Percentiles rank a stretch among this genome's conserved stretches.
phyloP scores from a whole-genome alignment of 176 grass and related monocot genomes.

The Microstegium vimineum region DNA sequence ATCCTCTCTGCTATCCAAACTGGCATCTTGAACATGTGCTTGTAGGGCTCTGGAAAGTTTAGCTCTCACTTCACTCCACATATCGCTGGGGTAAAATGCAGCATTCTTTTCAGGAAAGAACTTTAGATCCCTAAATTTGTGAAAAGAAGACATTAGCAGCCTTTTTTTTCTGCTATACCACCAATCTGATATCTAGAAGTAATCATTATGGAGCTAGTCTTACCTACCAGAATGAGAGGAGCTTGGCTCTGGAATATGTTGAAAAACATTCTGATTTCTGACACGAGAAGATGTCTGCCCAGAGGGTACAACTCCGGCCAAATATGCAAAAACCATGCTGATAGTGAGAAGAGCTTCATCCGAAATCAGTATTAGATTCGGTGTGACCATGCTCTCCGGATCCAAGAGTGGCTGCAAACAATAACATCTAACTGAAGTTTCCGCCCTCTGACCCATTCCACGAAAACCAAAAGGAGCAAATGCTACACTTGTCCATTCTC shows the following conservation, averaged over 20 bases:
- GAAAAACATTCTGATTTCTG: conserved; percentile 12
- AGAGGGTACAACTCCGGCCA: conserved; percentile 78
- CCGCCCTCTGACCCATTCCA: conserved; percentile 19
- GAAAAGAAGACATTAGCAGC: neutral
- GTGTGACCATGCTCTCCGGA: conserved; percentile 42
- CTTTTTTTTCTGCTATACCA: conserved; percentile 10
- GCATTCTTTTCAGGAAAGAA: conserved; percentile 27
- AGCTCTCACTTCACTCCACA: conserved; percentile 51
- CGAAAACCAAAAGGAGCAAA: conserved; percentile 18
- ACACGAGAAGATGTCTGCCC: neutral
- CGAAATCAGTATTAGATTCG: conserved; percentile 34
- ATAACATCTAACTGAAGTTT: conserved; percentile 34
- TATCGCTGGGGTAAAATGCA: conserved; percentile 29
- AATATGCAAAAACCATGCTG: conserved; percentile 73
- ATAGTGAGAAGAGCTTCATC: conserved; percentile 83
- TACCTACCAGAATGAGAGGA: conserved; percentile 88
- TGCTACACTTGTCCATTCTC: neutral
- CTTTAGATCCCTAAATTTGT: conserved; percentile 29
- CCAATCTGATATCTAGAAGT: conserved; percentile 20
- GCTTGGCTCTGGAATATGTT: conserved; percentile 26
- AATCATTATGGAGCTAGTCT: conserved; percentile 48
- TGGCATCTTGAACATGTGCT: conserved; percentile 38
- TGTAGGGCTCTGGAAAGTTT: conserved; percentile 81
- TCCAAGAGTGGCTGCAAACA: conserved; percentile 38
- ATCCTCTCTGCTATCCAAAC: conserved; percentile 17